Evolutionary conservation across 2,329 filamentous ascomycete genomes (phyloP), one percentile per base, ranked within the genome.

Genomic region (Chrysoporthe cubensis): DNA sequence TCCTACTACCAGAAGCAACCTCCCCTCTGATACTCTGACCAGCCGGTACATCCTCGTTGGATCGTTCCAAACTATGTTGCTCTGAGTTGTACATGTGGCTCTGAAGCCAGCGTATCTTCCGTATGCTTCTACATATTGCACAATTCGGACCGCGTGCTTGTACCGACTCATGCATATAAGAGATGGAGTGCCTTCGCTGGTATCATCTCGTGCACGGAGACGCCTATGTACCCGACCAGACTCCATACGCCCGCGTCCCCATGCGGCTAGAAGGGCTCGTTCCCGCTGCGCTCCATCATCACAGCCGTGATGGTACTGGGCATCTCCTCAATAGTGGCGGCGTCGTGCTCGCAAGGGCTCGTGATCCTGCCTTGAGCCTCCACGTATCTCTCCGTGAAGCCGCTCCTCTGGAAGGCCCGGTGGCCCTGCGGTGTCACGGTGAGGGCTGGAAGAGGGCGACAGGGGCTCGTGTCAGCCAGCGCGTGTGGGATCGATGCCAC

Each of bases 201-300:
- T 34, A 13, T 7, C 54, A 40, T 40, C 26, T 57, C 11, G 9
- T 13, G 48, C 48, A 14, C 14, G 21, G 26, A 32, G 48, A 2
- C 21, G 21, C 48, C 48, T 52, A 32, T 5, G 21, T 54, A 11
- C 26, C 9, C 3, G 32, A 21, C 32, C 21, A 16, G 7, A 6
- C 3, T 9, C 50, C 11, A 32, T 4, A 14, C 5, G 9, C 4
- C 21, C 5, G 50, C 3, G 26, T 4, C 8, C 50, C 21, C 3
- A 5, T 40, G 32, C 7, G 4, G 7, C 34, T 14, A 16, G 34
- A 68, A 60, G 3, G 44, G 2, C 9, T 52, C 54, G 26, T 69
- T 59, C 26, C 64, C 64, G 14, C 62, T 58, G 14, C 52, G 67
- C 50, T 62, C 34, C 44, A 69, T 57, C 67, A 69, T 69, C n/a